These are phyloP conservation scores for Kregervanrija pseudodelftensis DNA, from an alignment of 805 yeast genomes.

Conservation along the genomic window DNA sequence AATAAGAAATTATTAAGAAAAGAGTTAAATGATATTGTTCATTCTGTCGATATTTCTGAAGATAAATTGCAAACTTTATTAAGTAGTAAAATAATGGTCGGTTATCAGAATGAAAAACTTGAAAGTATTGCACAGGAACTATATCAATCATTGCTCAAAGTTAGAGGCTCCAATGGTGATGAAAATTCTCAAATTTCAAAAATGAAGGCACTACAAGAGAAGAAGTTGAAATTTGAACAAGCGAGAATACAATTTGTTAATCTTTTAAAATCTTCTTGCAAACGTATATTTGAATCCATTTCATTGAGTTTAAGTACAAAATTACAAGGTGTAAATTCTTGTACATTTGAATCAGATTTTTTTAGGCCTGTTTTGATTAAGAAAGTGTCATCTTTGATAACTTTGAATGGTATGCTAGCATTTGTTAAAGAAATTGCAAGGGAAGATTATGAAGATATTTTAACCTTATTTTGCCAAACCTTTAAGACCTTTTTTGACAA, in stretches of 20 bases:
- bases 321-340: slow-evolving; percentile 13
- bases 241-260: slow-evolving; percentile 44
- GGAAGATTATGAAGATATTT: slow-evolving; percentile 36
- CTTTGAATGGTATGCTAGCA: slow-evolving; percentile 42
- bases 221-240: slow-evolving; percentile 50
- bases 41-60: slow-evolving; percentile 62
- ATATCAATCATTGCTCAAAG: slow-evolving; percentile 58
- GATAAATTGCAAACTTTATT: slow-evolving; percentile 42
- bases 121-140: slow-evolving; percentile 53
- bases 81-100: slow-evolving; percentile 41
- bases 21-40: slow-evolving; percentile 60
- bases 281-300: slow-evolving; percentile 20
- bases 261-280: slow-evolving; percentile 31
- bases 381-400: slow-evolving; percentile 33
- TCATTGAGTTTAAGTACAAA: slow-evolving; percentile 25
- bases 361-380: slow-evolving; percentile 13
- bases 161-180: slow-evolving; percentile 39
- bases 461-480: slow-evolving; percentile 31
- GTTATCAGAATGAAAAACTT: slow-evolving; percentile 33
- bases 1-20: slow-evolving; percentile 72
- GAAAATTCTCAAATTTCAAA: slow-evolving; percentile 42
- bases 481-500: slow-evolving; percentile 24
- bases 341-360: slow-evolving; percentile 8
- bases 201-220: slow-evolving; percentile 68
- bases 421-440: slow-evolving; percentile 55